Base-by-base conservation (phyloP, 2,329 filamentous ascomycete genomes). In the Paracamarosporium sp. region DNA sequence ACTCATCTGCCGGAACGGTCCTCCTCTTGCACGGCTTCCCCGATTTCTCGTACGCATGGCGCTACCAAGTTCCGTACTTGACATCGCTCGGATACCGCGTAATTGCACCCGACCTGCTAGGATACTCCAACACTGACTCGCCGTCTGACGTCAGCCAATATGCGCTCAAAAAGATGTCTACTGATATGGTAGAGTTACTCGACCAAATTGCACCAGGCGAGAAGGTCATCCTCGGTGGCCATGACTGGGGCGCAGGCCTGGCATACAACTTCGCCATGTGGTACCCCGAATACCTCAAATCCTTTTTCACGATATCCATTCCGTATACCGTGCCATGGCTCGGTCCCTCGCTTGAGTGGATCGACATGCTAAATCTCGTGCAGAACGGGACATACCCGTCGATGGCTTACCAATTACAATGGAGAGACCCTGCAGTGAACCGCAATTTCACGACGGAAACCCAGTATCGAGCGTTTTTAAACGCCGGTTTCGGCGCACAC, bases 11-110 rank as follows among this genome's bases (percentile, higher is more conserved):
- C 15, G 50, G 50, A 25, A 53, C 38, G 15, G 12, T 53, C 4
- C 38, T 55, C 45, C 45, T 55, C 22, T 33, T 90, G 69, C 89
- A 92, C 76, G 92, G 92, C 63, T 94, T 88, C 76, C 92, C 92
- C 0, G 92, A 96, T 76, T 78, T 93, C 30, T 85, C 86, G 12
- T 88, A 92, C 71, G 91, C 88, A 70, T 97, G 93, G 93, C 89
- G 92, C 60, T 88, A 90, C 77, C 92, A 96, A 76, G 89, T 97
- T 57, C 92, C 92, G 0, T 45, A 9, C 13, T 28, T 51, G 4
- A 79, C 86, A 67, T 83, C 97, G 24, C 76, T 89, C 35, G 82
- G 12, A 5, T 51, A 45, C 22, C 35, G 53, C 8, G 53, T 56
- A 3, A 20, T 56, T 30, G 53, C 38, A 24, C 90, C 91, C 0